Base-by-base conservation (phyloP, 345 rosid genomes). In the Heritiera fomes region DNA sequence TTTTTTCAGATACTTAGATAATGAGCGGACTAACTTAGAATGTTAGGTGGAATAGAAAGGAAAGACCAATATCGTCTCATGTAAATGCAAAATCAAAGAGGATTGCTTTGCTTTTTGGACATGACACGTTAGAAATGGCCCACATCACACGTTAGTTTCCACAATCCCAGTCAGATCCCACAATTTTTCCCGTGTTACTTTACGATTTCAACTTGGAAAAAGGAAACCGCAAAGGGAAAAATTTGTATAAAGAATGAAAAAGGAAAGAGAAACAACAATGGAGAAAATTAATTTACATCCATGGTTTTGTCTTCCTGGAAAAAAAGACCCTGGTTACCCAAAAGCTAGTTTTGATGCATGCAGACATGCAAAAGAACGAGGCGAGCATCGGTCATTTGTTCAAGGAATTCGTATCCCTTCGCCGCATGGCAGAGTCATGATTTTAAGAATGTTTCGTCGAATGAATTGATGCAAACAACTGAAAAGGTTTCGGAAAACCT, bases 161-260 rank as follows among this genome's bases (percentile, higher is more conserved):
- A 43, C 28, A 8, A 47, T 79, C 81, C 92, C 20, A 82, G 83
- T 87, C 87, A 83, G 78, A 87, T 77, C 75, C 87, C 88, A 89
- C 84, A 64, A 50, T 60, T 56, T 20, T 40, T 65, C 67, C 41
- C 3, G 17, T 66, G 71, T 66, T 17, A 71, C 70, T 61, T 62
- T 53, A 64, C 74, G 69, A 34, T 72, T 32, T 49, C 12, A 67
- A 40, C 13, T 45, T 53, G 1, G 11, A 5, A 47, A 43, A 40
- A 20, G 5, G 8, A 40, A 64, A 76, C 28, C 18, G 32, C 61
- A 34, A 23, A 23, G 43, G 43, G 41, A 38, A 38, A 38, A 38
- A 50, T 23, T 23, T 13, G 0, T 3, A 30, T 50, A 41, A n/a
- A 10, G 38, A 10, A 28, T 1, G 7, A 56, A n/a, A 13, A 7